phyloP scores from a whole-genome alignment of 306 rosid genomes.

The Cyamopsis tetragonoloba region DNA sequence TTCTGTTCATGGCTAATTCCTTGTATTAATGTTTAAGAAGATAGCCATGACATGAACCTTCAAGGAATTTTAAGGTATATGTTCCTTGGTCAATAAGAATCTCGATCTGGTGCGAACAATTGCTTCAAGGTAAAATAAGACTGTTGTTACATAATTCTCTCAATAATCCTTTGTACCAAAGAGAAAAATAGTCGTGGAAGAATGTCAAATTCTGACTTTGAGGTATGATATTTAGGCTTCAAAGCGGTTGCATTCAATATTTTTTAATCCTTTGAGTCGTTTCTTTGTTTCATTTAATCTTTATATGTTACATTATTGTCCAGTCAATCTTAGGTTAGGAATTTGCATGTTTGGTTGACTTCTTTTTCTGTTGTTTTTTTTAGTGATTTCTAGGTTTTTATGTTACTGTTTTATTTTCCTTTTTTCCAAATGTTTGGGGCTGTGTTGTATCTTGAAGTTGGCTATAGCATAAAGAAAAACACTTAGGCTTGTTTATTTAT shows the following conservation, averaged over 20 bases:
- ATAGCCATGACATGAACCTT: constrained; percentile 9
- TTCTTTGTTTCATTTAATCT: neutral
- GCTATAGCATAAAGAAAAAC: neutral
- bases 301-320: neutral
- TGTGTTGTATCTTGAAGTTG: constrained; percentile 1
- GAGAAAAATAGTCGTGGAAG: neutral
- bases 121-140: neutral
- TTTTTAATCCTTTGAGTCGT: neutral
- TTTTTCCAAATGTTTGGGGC: neutral
- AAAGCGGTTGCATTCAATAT: constrained; percentile 17
- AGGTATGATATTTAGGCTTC: constrained; percentile 30
- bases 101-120: constrained; percentile 11
- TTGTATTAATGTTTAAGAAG: constrained; percentile 8
- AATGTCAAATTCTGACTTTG: constrained; percentile 18
- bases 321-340: constrained; percentile 8
- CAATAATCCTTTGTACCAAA: no score
- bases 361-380: neutral
- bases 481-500: constrained; percentile 1
- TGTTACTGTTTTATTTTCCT: neutral
- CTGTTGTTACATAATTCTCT: no score
- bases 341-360: neutral
- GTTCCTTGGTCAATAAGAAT: constrained; percentile 4
- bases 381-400: neutral
- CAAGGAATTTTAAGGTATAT: neutral
- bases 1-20: constrained; percentile 15